Conservation (phyloP, 176 grass and related monocot genomes). For the Triticum dicoccoides region DNA sequence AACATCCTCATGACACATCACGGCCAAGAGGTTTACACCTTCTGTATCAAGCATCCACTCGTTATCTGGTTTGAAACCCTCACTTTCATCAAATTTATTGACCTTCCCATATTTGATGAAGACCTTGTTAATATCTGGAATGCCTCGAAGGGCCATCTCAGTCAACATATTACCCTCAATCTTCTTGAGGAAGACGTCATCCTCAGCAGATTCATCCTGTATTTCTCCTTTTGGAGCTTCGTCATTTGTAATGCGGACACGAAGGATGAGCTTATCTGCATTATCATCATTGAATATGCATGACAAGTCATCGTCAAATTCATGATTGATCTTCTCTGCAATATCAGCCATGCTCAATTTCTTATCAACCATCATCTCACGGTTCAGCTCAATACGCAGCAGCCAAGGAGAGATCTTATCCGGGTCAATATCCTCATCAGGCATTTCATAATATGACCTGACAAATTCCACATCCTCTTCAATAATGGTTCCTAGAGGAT, state of each 20-base stretch:
- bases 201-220: conserved; percentile 93
- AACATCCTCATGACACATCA: conserved; percentile 96
- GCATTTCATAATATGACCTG: conserved; percentile 95
- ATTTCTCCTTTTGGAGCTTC: conserved; percentile 94
- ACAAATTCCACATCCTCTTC: conserved; percentile 99
- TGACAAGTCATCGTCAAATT: conserved; percentile 90
- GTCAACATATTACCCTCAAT: conserved; percentile 97
- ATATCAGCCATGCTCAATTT: conserved; percentile 99
- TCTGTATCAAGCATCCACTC: conserved; percentile 99
- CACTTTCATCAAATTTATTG: conserved; percentile 71
- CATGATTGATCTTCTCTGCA: conserved; percentile 95
- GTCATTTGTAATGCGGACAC: conserved; percentile 92
- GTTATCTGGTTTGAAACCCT: conserved; percentile 72
- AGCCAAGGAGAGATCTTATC: conserved; percentile 98
- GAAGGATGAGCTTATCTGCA: conserved; percentile 98
- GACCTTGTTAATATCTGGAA: conserved; percentile 98
- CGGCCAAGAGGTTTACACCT: conserved; percentile 93
- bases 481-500: conserved; percentile 84
- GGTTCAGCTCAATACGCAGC: conserved; percentile 90
- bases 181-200: conserved; percentile 92
- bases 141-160: conserved; percentile 95
- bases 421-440: conserved; percentile 85
- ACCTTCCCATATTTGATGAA: conserved; percentile 85
- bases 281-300: conserved; percentile 99
- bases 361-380: conserved; percentile 99